phyloP scores from a whole-genome alignment of 805 yeast genomes.

The Candida boidinii region DNA sequence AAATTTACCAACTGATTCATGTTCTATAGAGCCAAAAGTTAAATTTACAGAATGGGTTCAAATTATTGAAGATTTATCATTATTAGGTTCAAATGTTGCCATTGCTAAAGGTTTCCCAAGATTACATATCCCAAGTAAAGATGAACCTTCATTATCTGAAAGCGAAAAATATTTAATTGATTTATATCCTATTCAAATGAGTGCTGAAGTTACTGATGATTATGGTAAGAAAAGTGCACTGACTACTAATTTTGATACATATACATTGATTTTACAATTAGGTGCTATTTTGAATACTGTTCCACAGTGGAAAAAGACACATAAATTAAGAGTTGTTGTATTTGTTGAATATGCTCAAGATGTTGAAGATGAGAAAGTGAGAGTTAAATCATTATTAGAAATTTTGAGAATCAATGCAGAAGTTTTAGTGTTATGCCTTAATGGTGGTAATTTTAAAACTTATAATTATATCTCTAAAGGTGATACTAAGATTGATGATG shows the following conservation, averaged over 20 bases:
- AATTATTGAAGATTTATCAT: constrained; percentile 78
- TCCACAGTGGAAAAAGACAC: constrained; percentile 82
- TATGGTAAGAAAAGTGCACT: constrained; percentile 58
- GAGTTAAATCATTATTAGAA: constrained; percentile 57
- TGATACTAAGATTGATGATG: constrained; percentile 24
- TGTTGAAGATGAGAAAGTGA: constrained; percentile 54
- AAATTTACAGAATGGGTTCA: constrained; percentile 83
- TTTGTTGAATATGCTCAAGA: constrained; percentile 78
- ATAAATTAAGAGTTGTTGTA: constrained; percentile 69
- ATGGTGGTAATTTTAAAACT: constrained; percentile 41
- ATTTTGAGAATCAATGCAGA: constrained; percentile 82
- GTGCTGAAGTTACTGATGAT: constrained; percentile 63
- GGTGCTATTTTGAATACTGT: constrained; percentile 93
- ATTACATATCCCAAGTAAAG: constrained; percentile 51
- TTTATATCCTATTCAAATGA: constrained; percentile 94
- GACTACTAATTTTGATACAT: constrained; percentile 92
- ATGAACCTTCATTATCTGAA: constrained; percentile 21
- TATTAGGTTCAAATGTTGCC: constrained; percentile 87
- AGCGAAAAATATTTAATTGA: constrained; percentile 56
- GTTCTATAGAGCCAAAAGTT: constrained; percentile 63
- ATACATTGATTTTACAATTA: constrained; percentile 83
- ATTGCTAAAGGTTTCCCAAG: constrained; percentile 81
- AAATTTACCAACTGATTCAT: constrained; percentile 51
- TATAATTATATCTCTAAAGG: constrained; percentile 81
- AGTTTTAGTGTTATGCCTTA: constrained; percentile 65